Base-by-base conservation (phyloP, 257 asterid species). In the Solanum sitiens region DNA sequence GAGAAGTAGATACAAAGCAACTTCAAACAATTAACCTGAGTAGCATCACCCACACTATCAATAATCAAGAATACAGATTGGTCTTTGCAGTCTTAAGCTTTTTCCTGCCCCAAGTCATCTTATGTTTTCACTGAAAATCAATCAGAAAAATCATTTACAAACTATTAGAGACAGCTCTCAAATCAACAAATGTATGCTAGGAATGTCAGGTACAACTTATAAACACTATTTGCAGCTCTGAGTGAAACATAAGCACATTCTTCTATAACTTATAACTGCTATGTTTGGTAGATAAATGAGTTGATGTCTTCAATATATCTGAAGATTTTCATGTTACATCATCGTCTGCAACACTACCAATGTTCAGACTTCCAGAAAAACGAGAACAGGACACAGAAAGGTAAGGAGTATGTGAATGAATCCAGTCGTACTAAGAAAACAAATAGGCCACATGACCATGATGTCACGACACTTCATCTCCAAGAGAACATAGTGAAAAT, bases 181-280 rank as follows among this genome's bases (percentile, higher is more conserved):
- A 77, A 15, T 44, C 39, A 77, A 33, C n/a, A 77, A 79, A 56
- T 79, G 25, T 45, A 45, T 27, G 14, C 85, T 15, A 27, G 67
- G 35, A 45, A 45, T 10, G 15, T 27, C 39, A 35, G 4, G 39
- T 37, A 37, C 39, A 35, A 33, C 12, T 72, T 35, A 73, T 4
- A 73, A 4, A 35, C 30, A 35, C 96, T 96, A 63, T 98, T 95
- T 91, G 88, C 94, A 86, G 96, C 94, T 93, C 50, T 93, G 92
- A 72, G 59, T 76, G 23, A n/a, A 76, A 42, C 30, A 76, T 42
- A 42, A 42, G 63, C 61, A 44, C 63, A 47, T 76, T 77, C n/a
- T 44, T 77, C n/a, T 42, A 77, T 42, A 7, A 75, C 12, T 39
- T 75, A 74, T 76, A n/a, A 32, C 59, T 42, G 7, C 35, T 76